phyloP scores from a whole-genome alignment of 2,329 filamentous ascomycete species.

The Exophiala xenobiotica region DNA sequence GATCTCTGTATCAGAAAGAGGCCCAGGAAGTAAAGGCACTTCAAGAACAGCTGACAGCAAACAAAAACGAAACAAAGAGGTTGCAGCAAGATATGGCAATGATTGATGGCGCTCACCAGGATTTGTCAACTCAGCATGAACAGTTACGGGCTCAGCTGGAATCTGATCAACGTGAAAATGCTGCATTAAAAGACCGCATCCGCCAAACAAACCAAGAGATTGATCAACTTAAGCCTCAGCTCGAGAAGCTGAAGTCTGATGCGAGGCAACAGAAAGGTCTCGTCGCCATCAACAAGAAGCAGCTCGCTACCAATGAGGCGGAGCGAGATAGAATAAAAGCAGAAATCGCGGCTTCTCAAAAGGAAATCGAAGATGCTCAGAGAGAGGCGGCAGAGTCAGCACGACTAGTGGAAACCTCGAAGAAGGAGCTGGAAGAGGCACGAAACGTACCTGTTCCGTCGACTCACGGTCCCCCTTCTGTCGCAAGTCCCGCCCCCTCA shows the following conservation, averaged over 20 bases:
- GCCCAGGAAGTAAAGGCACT: constrained; percentile 79
- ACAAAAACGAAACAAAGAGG: constrained; percentile 78
- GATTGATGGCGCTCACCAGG: constrained; percentile 76
- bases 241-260: constrained; percentile 90
- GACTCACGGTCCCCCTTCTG: constrained; percentile 26
- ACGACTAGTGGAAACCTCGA: constrained; percentile 45
- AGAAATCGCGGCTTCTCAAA: constrained; percentile 68
- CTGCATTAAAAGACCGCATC: constrained; percentile 81
- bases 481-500: constrained; percentile 55
- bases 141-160: constrained; percentile 73
- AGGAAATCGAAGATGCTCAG: constrained; percentile 62
- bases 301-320: constrained; percentile 80
- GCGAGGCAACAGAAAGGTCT: constrained; percentile 93
- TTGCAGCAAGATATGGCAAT: constrained; percentile 80
- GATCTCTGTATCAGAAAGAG: constrained; percentile 89
- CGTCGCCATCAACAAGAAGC: constrained; percentile 98
- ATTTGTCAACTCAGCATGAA: constrained; percentile 78
- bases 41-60: constrained; percentile 75
- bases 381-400: constrained; percentile 45
- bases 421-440: constrained; percentile 28
- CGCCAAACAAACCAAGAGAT: constrained; percentile 79
- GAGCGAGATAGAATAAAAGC: constrained; percentile 84
- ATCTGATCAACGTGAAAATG: constrained; percentile 85
- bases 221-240: constrained; percentile 77
- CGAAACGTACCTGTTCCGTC: constrained; percentile 23